A percentile compares a stretch with the other conserved stretches of the same genome.
phyloP scores from a whole-genome alignment of 257 asterid genomes.

The Solanum bukasovii region DNA sequence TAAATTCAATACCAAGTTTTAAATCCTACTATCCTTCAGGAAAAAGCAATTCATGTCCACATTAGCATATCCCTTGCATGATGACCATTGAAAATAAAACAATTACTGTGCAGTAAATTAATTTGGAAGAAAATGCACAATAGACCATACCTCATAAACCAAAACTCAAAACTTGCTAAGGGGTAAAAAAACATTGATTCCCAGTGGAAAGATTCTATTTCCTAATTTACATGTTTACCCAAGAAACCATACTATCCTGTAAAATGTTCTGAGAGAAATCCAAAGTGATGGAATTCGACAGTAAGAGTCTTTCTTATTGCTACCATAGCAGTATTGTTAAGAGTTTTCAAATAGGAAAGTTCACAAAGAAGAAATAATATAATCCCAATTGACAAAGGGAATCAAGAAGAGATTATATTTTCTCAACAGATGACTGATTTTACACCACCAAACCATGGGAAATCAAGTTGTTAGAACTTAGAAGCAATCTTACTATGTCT shows the following conservation, averaged over 20 bases:
- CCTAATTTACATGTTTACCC: not conserved
- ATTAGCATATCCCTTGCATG: not conserved
- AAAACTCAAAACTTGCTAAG: not conserved
- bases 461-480: not conserved
- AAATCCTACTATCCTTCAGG: not conserved
- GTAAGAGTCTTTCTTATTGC: not conserved
- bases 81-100: not conserved
- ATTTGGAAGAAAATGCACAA: not conserved
- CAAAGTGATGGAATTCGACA: not conserved
- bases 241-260: not conserved
- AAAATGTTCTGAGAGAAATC: not conserved
- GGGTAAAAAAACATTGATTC: not conserved
- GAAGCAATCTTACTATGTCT: not conserved
- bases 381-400: not conserved
- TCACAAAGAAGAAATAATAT: not conserved
- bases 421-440: not conserved
- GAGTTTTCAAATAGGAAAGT: not conserved
- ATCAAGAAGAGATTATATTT: not conserved
- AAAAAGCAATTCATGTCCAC: not conserved
- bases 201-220: not conserved
- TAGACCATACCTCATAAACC: not conserved
- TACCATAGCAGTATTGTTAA: not conserved
- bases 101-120: not conserved
- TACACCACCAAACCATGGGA: not conserved
- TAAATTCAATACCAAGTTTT: not conserved